Evolutionary conservation across 1,139 yeast species (phyloP).

Genomic region (Magnusiomyces starmeri): DNA sequence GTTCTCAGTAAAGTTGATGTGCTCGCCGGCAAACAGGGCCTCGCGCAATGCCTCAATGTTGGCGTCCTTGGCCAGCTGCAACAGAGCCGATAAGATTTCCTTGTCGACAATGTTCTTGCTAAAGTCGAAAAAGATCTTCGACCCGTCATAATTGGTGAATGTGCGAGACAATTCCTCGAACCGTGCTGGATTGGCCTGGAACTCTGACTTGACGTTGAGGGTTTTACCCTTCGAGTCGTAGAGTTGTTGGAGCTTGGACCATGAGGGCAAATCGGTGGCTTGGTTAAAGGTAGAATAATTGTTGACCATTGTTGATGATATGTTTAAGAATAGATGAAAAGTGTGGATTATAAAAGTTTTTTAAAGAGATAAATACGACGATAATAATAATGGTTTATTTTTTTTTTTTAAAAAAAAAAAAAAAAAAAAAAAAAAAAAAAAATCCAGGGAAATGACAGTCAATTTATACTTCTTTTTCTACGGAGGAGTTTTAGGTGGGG

Average conservation of each 20-base stretch:
- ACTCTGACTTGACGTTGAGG: constrained; percentile 70
- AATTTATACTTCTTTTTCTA: not conserved
- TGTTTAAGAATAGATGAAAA: not conserved
- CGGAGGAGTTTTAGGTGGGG: too few relatives aligned
- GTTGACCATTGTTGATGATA: constrained; percentile 17
- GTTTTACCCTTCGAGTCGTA: constrained; percentile 61
- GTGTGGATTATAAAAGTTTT: not conserved
- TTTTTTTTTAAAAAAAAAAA: constrained; percentile 1
- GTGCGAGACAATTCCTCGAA: constrained; percentile 69
- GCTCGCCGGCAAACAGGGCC: constrained; percentile 84
- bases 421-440: constrained; percentile 1
- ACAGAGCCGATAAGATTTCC: constrained; percentile 58
- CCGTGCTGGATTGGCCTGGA: constrained; percentile 64
- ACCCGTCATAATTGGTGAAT: constrained; percentile 75
- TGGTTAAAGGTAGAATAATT: constrained; percentile 50
- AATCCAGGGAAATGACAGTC: not conserved
- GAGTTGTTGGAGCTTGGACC: constrained; percentile 67
- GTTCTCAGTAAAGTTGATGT: constrained; percentile 90
- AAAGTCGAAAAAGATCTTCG: constrained; percentile 86
- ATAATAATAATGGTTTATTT: too few relatives aligned
- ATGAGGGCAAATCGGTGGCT: constrained; percentile 73
- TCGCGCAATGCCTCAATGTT: constrained; percentile 81
- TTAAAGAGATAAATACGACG: not conserved
- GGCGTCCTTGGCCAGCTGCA: constrained; percentile 84
- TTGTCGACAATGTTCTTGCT: constrained; percentile 90